Conservation (phyloP, 768 basidiomycete genomes). For the Boletus tomentosulus region DNA sequence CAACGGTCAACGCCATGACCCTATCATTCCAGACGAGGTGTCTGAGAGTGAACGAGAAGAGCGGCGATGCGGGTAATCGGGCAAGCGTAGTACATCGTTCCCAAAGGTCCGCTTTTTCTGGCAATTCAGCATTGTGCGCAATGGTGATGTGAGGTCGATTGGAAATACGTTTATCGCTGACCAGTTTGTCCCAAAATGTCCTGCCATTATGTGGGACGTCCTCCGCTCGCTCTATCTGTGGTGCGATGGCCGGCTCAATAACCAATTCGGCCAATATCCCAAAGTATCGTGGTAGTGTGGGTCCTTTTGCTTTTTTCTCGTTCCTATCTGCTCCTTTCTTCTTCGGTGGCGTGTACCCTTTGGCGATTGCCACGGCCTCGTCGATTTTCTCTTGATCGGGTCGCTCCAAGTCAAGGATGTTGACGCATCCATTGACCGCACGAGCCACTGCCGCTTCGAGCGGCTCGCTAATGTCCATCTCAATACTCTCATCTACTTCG, state of each 20-base stretch:
- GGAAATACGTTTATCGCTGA: constrained; percentile 44
- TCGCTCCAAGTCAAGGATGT: constrained; percentile 47
- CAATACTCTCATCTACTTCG: constrained; percentile 67
- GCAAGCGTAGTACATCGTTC: constrained; percentile 21
- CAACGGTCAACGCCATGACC: constrained; percentile 78
- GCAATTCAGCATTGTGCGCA: constrained; percentile 60
- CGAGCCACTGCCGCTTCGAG: constrained; percentile 52
- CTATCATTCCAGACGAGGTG: constrained; percentile 70
- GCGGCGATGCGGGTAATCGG: constrained; percentile 36
- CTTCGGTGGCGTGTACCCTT: constrained; percentile 37
- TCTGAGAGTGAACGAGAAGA: constrained; percentile 59
- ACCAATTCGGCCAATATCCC: constrained; percentile 75
- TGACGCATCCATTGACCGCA: constrained; percentile 55
- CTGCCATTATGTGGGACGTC: constrained; percentile 31
- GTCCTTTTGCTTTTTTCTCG: constrained; percentile 25
- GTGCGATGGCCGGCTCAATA: constrained; percentile 44
- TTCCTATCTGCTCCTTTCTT: constrained; percentile 1
- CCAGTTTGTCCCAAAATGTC: constrained; percentile 49
- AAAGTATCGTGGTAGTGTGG: constrained; percentile 59
- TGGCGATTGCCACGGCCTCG: constrained; percentile 38
- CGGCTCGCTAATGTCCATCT: constrained; percentile 57
- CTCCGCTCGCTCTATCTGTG: constrained; percentile 33
- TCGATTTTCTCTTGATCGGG: constrained; percentile 56
- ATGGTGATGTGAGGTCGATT: constrained; percentile 81
- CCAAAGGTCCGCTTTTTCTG: constrained; percentile 42